phyloP scores from a whole-genome alignment of 768 basidiomycete genomes.

The Termitomyces titanicus region DNA sequence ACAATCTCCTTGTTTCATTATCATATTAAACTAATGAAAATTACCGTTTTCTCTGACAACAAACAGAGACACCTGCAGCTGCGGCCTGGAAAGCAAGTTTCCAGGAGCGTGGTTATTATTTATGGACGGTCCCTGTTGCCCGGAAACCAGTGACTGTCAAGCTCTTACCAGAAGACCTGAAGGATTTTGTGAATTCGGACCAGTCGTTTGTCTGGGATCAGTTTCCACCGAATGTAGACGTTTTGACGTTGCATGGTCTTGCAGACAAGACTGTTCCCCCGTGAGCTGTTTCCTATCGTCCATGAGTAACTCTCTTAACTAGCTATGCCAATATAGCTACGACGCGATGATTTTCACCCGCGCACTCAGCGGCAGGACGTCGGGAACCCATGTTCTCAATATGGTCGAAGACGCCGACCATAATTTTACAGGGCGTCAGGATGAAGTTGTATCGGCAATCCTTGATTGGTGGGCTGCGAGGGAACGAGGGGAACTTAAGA shows the following conservation, averaged over 20 bases:
- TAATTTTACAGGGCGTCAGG: slow-evolving; percentile 68
- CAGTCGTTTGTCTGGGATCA: slow-evolving; percentile 62
- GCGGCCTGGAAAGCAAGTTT: slow-evolving; percentile 48
- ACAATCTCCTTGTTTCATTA: slow-evolving; percentile 9
- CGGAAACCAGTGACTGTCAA: slow-evolving; percentile 49
- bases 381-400: slow-evolving; percentile 70
- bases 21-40: not conserved
- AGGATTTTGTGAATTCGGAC: slow-evolving; percentile 62
- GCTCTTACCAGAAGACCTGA: slow-evolving; percentile 57
- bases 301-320: not conserved
- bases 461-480: slow-evolving; percentile 63
- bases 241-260: slow-evolving; percentile 78
- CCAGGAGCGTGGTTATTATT: slow-evolving; percentile 53
- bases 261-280: slow-evolving; percentile 64
- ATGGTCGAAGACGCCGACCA: slow-evolving; percentile 76
- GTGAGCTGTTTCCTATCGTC: slow-evolving; percentile 36
- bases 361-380: slow-evolving; percentile 48
- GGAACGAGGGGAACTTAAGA: slow-evolving; percentile 42
- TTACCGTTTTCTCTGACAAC: not conserved
- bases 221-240: slow-evolving; percentile 62
- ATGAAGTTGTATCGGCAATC: slow-evolving; percentile 64
- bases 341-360: slow-evolving; percentile 70
- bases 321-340: slow-evolving; percentile 39
- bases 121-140: slow-evolving; percentile 65
- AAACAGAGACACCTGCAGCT: slow-evolving; percentile 27